Evolutionary conservation across 2,329 filamentous ascomycete genomes (phyloP).

Genomic region (Alternaria conjuncta): DNA sequence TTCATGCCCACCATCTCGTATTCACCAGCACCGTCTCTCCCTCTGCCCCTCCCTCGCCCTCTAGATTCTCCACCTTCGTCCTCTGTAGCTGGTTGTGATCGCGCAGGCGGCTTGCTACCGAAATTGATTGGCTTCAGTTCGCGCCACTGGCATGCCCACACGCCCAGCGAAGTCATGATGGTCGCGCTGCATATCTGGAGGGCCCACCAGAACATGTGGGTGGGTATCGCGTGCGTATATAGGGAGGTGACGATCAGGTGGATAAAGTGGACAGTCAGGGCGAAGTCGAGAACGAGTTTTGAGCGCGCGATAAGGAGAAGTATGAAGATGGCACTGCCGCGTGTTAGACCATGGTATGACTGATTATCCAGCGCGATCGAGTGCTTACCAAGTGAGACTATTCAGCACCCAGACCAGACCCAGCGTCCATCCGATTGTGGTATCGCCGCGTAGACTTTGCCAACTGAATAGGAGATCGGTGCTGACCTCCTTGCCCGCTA

Average conservation of each 20-base stretch:
- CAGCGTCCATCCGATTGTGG: slow-evolving; percentile 72
- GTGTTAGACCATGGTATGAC: slow-evolving; percentile 16
- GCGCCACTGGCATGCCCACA: slow-evolving; percentile 90
- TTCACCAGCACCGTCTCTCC: slow-evolving; percentile 54
- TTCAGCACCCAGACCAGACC: slow-evolving; percentile 72
- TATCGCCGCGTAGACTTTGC: slow-evolving; percentile 69
- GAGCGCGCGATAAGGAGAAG: slow-evolving; percentile 84
- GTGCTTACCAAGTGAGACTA: slow-evolving; percentile 65
- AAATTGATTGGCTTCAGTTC: slow-evolving; percentile 90
- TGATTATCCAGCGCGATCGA: background rate
- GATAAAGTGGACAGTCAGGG: slow-evolving; percentile 83
- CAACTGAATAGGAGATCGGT: slow-evolving; percentile 68
- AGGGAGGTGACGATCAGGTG: slow-evolving; percentile 79
- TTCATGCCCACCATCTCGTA: slow-evolving; percentile 58
- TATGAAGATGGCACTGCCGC: slow-evolving; percentile 76
- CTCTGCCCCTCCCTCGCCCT: slow-evolving; percentile 49
- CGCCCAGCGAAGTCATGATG: slow-evolving; percentile 73
- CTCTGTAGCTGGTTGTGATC: slow-evolving; percentile 34
- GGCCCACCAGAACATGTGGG: slow-evolving; percentile 86
- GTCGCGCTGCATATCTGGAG: slow-evolving; percentile 66
- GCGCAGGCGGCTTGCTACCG: slow-evolving; percentile 61
- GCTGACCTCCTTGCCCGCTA: slow-evolving; percentile 66
- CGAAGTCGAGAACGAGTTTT: slow-evolving; percentile 95
- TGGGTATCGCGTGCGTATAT: slow-evolving; percentile 78
- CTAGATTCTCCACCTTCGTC: slow-evolving; percentile 49